Evolutionary conservation across 805 yeast species (phyloP).

Genomic region (Monosporozyma aerobia): DNA sequence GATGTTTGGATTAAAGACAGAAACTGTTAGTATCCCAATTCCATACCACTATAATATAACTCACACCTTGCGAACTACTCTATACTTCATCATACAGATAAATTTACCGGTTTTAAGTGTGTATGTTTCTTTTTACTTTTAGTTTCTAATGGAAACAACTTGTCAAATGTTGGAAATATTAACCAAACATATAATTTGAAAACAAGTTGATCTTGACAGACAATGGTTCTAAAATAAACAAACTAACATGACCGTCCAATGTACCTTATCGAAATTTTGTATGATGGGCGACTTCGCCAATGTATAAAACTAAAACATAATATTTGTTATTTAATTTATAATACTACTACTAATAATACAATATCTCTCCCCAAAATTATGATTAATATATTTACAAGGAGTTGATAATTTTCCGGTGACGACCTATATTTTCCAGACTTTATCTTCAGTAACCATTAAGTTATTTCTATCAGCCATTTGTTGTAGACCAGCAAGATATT

Average conservation of each 20-base stretch:
- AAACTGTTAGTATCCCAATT: neutral
- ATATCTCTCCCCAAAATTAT: neutral
- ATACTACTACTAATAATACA: neutral
- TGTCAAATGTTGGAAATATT: no score
- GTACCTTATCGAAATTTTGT: no score
- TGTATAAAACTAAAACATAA: neutral
- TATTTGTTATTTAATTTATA: neutral
- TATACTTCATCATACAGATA: no score
- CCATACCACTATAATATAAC: no score
- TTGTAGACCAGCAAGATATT: conserved; percentile 36
- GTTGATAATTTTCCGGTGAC: neutral
- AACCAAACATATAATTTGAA: no score
- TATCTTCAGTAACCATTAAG: conserved; percentile 40
- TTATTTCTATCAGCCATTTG: conserved; percentile 38
- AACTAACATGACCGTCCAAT: no score
- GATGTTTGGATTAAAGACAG: neutral
- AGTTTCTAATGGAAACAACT: no score
- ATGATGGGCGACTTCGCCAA: neutral
- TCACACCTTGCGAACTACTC: no score
- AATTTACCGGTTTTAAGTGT: no score
- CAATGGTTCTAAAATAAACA: neutral
- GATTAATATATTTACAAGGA: neutral
- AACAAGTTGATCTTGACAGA: no score
- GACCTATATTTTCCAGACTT: conserved; percentile 36
- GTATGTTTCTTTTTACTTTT: no score